Base-by-base conservation (phyloP, 495 filamentous ascomycete species). In the Aspergillus homomorphus region DNA sequence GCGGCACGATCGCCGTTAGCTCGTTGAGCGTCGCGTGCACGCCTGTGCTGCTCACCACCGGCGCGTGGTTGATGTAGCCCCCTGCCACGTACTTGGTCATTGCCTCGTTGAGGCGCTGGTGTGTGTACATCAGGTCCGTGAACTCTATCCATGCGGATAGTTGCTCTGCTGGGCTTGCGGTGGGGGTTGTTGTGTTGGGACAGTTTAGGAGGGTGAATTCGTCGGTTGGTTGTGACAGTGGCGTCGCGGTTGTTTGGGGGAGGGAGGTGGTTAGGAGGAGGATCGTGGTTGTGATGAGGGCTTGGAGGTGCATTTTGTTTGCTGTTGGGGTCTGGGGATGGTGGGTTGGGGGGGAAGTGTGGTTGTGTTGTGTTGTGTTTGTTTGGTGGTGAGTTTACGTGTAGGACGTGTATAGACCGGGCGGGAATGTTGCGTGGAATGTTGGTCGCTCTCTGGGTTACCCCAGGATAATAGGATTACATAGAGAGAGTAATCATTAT, bases 1-100 rank as follows among this genome's bases (percentile, higher is more conserved):
- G 10, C 0, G 54, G 24, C 20, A 45, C 26, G 44, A 28, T 22
- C 2, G 9, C 12, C n/a, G n/a, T 26, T 24, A 56, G 45, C 19
- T 56, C 45, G 4, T 22, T 23, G 7, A 41, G 12, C 4, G 54
- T 49, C 15, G 0, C 44, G 26, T 49, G 16, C 7, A 12, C 15
- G 7, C 54, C 54, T 12, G 26, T 41, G 4, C 0, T 4, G 10
- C 26, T 3, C 24, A 56, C 54, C 44, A 48, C 7, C n/a, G 54
- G 44, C 15, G 44, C 22, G 24, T 56, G 54, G 26, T 56, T 56
- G 54, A 56, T 56, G 45, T 56, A 56, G 2, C 23, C 19, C 6
- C 21, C 45, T 0, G 54, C 54, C 26, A 48, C 26, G 44, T 56
- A 56, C 7, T 48, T 49, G 24, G 4, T 2, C 4, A 56, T 22